These are phyloP conservation scores for Dactylella cylindrospora DNA, from an alignment of 2,329 filamentous ascomycete genomes.

Conservation along the genomic window DNA sequence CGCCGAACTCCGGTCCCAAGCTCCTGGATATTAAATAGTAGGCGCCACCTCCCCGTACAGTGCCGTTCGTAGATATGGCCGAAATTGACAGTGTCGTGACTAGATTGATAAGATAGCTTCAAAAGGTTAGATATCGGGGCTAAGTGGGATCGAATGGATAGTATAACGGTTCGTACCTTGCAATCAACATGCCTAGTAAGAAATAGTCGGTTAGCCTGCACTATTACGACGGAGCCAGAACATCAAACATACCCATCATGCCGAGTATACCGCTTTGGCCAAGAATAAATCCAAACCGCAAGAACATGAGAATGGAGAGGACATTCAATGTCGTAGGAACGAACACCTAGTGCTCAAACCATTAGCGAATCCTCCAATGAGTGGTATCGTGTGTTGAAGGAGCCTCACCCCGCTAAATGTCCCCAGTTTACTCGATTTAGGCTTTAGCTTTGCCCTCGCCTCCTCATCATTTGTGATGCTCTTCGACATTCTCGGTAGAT, in stretches of 20 bases:
- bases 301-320: constrained; percentile 86
- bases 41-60: constrained; percentile 81
- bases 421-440: constrained; percentile 64
- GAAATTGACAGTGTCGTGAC: constrained; percentile 82
- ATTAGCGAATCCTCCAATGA: constrained; percentile 48
- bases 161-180: constrained; percentile 58
- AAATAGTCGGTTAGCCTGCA: constrained; percentile 2
- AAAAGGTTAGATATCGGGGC: not conserved
- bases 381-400: not conserved
- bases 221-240: constrained; percentile 2
- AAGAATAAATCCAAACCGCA: constrained; percentile 81
- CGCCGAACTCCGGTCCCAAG: constrained; percentile 83
- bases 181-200: constrained; percentile 55
- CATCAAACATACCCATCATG: constrained; percentile 66
- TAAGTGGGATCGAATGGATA: not conserved
- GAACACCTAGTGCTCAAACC: constrained; percentile 58
- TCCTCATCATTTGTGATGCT: constrained; percentile 44
- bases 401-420: constrained; percentile 63
- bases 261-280: constrained; percentile 77
- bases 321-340: constrained; percentile 88
- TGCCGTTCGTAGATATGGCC: constrained; percentile 85
- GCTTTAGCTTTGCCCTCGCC: constrained; percentile 24
- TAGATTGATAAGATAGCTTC: constrained; percentile 71
- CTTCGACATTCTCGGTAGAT: constrained; percentile 42
- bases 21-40: constrained; percentile 88